phyloP scores from a whole-genome alignment of 768 basidiomycete species.

The Hypholoma sublateritium region DNA sequence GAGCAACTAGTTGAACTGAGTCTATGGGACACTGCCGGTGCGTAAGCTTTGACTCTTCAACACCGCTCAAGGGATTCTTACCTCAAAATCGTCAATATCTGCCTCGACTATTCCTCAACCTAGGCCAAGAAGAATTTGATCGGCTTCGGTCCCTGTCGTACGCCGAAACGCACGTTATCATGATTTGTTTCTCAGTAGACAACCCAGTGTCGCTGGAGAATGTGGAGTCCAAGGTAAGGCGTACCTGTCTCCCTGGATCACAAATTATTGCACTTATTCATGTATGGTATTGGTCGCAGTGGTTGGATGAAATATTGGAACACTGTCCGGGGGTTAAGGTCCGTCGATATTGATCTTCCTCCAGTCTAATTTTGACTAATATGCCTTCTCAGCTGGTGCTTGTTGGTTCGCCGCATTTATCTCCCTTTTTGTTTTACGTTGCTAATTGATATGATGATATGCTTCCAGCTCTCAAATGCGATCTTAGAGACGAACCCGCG shows the following conservation, averaged over 20 bases:
- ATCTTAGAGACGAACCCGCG: constrained; percentile 82
- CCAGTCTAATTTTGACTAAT: constrained; percentile 2
- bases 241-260: constrained; percentile 1
- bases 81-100: constrained; percentile 5
- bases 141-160: constrained; percentile 91
- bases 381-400: constrained; percentile 64
- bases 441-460: constrained; percentile 5
- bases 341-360: constrained; percentile 15
- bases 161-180: constrained; percentile 93
- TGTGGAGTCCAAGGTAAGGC: constrained; percentile 80
- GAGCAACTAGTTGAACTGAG: constrained; percentile 88
- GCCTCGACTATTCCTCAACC: constrained; percentile 15
- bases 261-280: not conserved
- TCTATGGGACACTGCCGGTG: constrained; percentile 97
- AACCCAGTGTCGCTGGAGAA: constrained; percentile 96
- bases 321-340: constrained; percentile 96
- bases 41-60: constrained; percentile 18
- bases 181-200: constrained; percentile 97
- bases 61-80: not conserved
- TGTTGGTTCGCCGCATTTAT: constrained; percentile 63
- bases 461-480: constrained; percentile 85
- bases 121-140: constrained; percentile 96
- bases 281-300: constrained; percentile 44
- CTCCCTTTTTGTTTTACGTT: not conserved
- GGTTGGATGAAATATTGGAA: constrained; percentile 91